Evolutionary conservation across 129 eudicot genomes (phyloP), one percentile per base, ranked within the genome.

Genomic region (Pseudognaphalium luteoalbum): DNA sequence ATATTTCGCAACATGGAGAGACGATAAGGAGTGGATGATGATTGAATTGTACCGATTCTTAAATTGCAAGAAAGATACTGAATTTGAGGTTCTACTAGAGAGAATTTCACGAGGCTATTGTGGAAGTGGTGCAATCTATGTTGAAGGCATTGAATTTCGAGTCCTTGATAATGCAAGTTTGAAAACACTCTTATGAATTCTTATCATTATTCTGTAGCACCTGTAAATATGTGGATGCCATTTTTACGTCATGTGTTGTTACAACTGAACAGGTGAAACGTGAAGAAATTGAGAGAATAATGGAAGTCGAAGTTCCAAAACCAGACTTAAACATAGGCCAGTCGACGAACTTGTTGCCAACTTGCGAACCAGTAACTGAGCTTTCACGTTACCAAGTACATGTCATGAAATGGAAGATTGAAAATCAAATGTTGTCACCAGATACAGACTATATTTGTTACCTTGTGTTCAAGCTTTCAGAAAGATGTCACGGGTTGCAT

Each of bases 111-210:
- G 9, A 56, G 10, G 12, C 62, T 19, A n/a, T 19, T 56, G 62
- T 6, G 62, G 10, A 17, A 19, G 62, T 6, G 22, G 22, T 56
- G 62, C 4, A 19, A 56, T 56, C 29, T 56, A 56, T 19, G 22
- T 17, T 56, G 62, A 56, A 56, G 62, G 62, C 62, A 56, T 56
- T 56, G 62, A 56, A 15, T 56, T 56, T 56, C 62, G 62, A 19
- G 62, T 21, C 62, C 10, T 56, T 15, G 22, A n/a, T 56, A 21
- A 56, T 56, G 62, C 22, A 56, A 56, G 62, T 56, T 6, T 56
- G 12, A 56, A 7, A n/a, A n/a, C 7, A 17, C 62, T 21, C 29
- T 19, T 19, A 17, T 19, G 22, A 3, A 56, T 19, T 19, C 25
- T 56, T 56, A 5, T 56, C 42, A 32, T 32, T 32, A 32, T 32